Evolutionary conservation across 768 basidiomycete genomes (phyloP).

Genomic region (Lyophyllum atratum): DNA sequence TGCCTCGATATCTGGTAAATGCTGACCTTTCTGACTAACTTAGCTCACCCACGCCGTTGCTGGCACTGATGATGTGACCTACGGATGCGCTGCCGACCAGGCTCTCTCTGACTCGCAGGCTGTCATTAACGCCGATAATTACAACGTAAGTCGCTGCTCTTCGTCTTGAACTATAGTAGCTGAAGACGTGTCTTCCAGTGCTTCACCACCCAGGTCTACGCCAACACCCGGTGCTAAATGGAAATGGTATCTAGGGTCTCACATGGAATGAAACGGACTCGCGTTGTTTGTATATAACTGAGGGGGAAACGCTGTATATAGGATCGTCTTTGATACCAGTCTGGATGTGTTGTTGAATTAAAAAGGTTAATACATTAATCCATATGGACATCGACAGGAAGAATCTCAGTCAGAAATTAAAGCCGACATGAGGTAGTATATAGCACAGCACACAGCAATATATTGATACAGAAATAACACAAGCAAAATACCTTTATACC

Average conservation of each 20-base stretch:
- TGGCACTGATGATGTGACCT: conserved; percentile 41
- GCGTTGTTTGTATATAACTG: no score
- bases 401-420: no score
- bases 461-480: neutral
- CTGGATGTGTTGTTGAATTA: neutral
- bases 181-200: conserved; percentile 27
- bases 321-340: neutral
- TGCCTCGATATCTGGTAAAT: neutral
- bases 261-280: neutral
- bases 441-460: neutral
- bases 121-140: conserved; percentile 46
- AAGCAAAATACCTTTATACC: conserved; percentile 32
- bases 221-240: conserved; percentile 26
- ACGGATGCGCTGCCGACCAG: conserved; percentile 44
- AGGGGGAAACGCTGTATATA: no score
- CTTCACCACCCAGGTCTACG: conserved; percentile 48
- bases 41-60: conserved; percentile 45
- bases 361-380: neutral
- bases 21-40: neutral
- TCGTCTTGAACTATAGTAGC: neutral
- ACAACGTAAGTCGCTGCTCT: conserved; percentile 34
- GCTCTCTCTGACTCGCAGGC: conserved; percentile 34
- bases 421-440: no score
- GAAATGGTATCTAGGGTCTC: neutral
- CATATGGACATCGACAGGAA: neutral